Evolutionary conservation across 805 yeast species (phyloP).

Genomic region (Nakazawaea pomicola): DNA sequence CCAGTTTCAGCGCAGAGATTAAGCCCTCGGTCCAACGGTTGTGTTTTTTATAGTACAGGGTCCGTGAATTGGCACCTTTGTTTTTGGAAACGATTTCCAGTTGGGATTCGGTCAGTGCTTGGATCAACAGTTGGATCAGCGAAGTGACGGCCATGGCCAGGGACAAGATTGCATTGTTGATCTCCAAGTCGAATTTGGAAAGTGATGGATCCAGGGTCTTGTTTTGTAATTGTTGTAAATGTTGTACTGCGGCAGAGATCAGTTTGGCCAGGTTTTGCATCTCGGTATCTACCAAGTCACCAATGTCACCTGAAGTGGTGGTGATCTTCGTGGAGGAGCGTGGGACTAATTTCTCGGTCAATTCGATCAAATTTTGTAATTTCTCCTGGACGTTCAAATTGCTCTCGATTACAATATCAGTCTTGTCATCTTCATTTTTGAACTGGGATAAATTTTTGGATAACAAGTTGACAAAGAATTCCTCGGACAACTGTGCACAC

Average conservation of each 20-base stretch:
- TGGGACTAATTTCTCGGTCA: slow-evolving; percentile 55
- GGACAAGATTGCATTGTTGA: slow-evolving; percentile 69
- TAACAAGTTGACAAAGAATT: slow-evolving; percentile 54
- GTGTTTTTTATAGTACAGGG: slow-evolving; percentile 80
- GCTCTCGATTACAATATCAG: slow-evolving; percentile 72
- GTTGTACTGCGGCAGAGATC: slow-evolving; percentile 59
- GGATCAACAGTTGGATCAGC: slow-evolving; percentile 66
- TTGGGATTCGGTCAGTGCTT: slow-evolving; percentile 77
- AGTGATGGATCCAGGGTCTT: slow-evolving; percentile 45
- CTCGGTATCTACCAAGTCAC: slow-evolving; percentile 68
- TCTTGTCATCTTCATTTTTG: slow-evolving; percentile 54
- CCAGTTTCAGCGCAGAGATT: slow-evolving; percentile 83
- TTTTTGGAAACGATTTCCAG: slow-evolving; percentile 73
- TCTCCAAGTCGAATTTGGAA: slow-evolving; percentile 54
- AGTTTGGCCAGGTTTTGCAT: slow-evolving; percentile 69
- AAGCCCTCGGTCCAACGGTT: slow-evolving; percentile 93
- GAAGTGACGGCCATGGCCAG: slow-evolving; percentile 79
- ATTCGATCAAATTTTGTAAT: slow-evolving; percentile 51
- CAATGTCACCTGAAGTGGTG: slow-evolving; percentile 47
- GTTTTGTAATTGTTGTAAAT: slow-evolving; percentile 47
- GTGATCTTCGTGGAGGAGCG: slow-evolving; percentile 21
- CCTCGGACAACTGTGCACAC: slow-evolving; percentile 55
- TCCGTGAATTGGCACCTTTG: slow-evolving; percentile 56
- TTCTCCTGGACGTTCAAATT: slow-evolving; percentile 70
- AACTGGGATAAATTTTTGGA: slow-evolving; percentile 47